phyloP scores from a whole-genome alignment of 148 eudicot genomes.

The Arctostaphylos glauca region DNA sequence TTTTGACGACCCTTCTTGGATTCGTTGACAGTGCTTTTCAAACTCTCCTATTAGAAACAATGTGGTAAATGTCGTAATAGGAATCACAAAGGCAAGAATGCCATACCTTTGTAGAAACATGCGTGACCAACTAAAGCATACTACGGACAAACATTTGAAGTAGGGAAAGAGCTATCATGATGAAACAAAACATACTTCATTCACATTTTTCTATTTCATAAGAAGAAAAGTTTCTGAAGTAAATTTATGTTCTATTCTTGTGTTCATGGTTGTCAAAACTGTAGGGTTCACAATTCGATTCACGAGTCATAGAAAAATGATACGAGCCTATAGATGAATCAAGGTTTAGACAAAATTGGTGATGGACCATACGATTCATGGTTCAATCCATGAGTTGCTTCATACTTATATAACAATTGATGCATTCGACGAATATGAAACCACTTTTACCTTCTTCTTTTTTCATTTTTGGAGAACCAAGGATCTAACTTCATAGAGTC shows the following conservation, averaged over 20 bases:
- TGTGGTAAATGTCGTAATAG: not conserved
- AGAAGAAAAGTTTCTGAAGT: not conserved
- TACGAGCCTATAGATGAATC: too few species aligned
- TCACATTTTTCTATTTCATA: not conserved
- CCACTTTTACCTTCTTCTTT: too few species aligned
- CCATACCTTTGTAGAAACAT: not conserved
- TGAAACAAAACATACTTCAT: not conserved
- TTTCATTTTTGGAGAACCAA: too few species aligned
- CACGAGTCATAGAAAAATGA: not conserved
- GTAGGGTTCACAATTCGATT: too few species aligned
- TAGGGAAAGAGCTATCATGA: not conserved
- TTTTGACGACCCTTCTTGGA: too few species aligned
- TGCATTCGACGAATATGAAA: too few species aligned
- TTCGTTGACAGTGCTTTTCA: too few species aligned
- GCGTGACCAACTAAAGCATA: not conserved
- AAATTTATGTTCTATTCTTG: not conserved
- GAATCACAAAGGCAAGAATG: not conserved
- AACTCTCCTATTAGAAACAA: not conserved
- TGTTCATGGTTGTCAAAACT: not conserved
- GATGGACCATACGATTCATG: too few species aligned
- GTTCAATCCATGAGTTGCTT: too few species aligned
- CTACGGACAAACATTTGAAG: not conserved
- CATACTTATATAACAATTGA: too few species aligned
- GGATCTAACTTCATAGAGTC: too few species aligned
- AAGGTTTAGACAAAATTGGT: too few species aligned